Evolutionary conservation across 345 rosid species (phyloP).

Genomic region (Euclidium syriacum): DNA sequence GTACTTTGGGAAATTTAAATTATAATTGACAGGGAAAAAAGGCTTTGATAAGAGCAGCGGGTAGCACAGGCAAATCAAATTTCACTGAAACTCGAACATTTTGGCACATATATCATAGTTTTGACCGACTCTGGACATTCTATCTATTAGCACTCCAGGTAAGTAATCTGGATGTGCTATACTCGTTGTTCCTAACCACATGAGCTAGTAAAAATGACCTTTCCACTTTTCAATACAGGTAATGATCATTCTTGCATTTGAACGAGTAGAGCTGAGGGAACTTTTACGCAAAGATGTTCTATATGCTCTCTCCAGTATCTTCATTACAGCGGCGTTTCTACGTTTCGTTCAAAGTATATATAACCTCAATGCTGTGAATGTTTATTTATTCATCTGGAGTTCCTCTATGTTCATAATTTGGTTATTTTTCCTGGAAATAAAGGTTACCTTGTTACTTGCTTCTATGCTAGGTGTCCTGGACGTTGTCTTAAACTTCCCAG

Average conservation of each 20-base stretch:
- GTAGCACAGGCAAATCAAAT: slow-evolving; percentile 87
- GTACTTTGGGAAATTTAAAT: background rate
- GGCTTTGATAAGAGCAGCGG: slow-evolving; percentile 36
- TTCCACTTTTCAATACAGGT: slow-evolving; percentile 46
- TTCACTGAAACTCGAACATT: slow-evolving; percentile 88
- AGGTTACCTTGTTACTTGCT: slow-evolving; percentile 12
- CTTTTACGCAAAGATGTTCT: slow-evolving; percentile 58
- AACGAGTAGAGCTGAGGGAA: slow-evolving; percentile 47
- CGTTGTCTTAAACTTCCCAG: slow-evolving; percentile 85
- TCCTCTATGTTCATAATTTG: slow-evolving; percentile 2
- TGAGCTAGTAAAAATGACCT: background rate
- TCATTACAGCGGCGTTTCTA: slow-evolving; percentile 91
- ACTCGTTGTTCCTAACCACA: background rate
- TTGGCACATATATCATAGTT: slow-evolving; percentile 96
- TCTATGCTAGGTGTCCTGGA: slow-evolving; percentile 70
- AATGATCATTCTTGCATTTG: slow-evolving; percentile 80
- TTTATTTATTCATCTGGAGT: background rate
- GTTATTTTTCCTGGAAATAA: slow-evolving; percentile 13
- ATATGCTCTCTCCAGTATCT: slow-evolving; percentile 74
- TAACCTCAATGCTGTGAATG: background rate
- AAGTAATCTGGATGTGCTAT: slow-evolving; percentile 15
- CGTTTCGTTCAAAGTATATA: slow-evolving; percentile 86
- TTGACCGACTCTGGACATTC: slow-evolving; percentile 93
- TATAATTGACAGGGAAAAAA: slow-evolving; percentile 59
- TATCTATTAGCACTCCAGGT: slow-evolving; percentile 88